Conservation (phyloP, 1,139 yeast species). For the Kodamaea derodonti region DNA sequence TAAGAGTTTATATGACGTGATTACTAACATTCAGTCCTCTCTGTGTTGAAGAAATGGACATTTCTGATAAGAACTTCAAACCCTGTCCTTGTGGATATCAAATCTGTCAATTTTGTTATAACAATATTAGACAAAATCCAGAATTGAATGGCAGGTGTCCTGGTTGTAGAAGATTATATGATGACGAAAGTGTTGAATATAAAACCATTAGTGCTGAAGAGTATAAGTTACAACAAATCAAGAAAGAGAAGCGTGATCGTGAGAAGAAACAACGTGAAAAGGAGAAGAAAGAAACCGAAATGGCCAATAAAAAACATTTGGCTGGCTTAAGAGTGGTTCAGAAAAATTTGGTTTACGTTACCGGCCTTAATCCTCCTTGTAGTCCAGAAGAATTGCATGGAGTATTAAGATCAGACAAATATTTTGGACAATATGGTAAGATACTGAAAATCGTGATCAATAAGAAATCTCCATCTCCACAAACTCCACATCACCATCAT, state of each 20-base stretch:
- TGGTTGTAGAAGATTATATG: slow-evolving; percentile 92
- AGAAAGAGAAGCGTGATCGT: slow-evolving; percentile 75
- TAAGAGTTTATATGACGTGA: background rate
- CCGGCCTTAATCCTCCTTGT: slow-evolving; percentile 90
- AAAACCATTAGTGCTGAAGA: slow-evolving; percentile 82
- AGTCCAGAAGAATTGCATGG: slow-evolving; percentile 86
- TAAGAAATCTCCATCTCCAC: slow-evolving; percentile 57
- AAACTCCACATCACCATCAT: slow-evolving; percentile 31
- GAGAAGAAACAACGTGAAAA: slow-evolving; percentile 88
- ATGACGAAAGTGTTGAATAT: slow-evolving; percentile 89
- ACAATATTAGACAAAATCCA: slow-evolving; percentile 92
- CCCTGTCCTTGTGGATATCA: slow-evolving; percentile 99
- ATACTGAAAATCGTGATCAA: slow-evolving; percentile 92
- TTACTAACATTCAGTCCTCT: slow-evolving; percentile 55
- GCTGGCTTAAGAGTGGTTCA: slow-evolving; percentile 98
- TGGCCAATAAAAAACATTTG: slow-evolving; percentile 83
- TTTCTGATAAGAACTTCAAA: slow-evolving; percentile 90
- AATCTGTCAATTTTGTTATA: slow-evolving; percentile 96
- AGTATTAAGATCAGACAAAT: slow-evolving; percentile 82
- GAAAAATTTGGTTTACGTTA: slow-evolving; percentile 93
- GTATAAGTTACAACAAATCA: slow-evolving; percentile 70
- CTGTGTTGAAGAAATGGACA: slow-evolving; percentile 96
- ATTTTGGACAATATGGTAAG: slow-evolving; percentile 97
- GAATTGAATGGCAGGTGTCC: slow-evolving; percentile 96
- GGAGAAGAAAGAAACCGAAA: slow-evolving; percentile 88